Base-by-base conservation (phyloP, 345 rosid genomes). In the Eucalyptus victrix region DNA sequence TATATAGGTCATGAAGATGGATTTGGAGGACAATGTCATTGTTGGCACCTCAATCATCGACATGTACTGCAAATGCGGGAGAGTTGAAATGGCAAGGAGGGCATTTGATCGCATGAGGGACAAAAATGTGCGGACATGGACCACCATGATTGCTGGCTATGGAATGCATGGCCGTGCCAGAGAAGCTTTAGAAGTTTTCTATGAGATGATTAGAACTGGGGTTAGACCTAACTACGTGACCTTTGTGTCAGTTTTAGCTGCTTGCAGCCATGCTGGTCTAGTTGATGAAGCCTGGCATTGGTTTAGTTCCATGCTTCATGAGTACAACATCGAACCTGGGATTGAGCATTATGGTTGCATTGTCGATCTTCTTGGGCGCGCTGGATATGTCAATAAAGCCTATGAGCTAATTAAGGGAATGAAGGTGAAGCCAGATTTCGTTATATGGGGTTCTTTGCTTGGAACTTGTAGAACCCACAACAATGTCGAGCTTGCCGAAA, bases 1-100 rank as follows among this genome's bases (percentile, higher is more conserved):
- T 91, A 37, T 69, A 89, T 92, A 96, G 98, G 97, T 95, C 89
- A 90, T 96, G 92, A 95, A 94, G 94, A 95, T 94, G 97, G 95
- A 93, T 88, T 90, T 94, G 88, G 95, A 91, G 89, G 94, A 92
- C 87, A 94, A 93, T 92, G 97, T 97, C 72, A 90, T 94, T 56
- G 89, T 96, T 23, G 98, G 97, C 49, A 97, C 99, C 28, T 93
- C 97, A 67, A 88, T 96, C 50, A 90, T 97, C 62, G 97, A 96
- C 90, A 97, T 97, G 99, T 97, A 96, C 90, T 95, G 96, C 95
- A 96, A 96, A 91, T 96, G 98, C 12, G 99, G 98, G 80, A 93
- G 94, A 91, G 95, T 95, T 83, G 95, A 94, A 89, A 92, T 90
- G 37, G 97, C 98, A 5, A 94, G 97, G 90, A 94, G 93, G 89